Base-by-base conservation (phyloP, 2,329 filamentous ascomycete genomes). In the Diaporthe helianthi region DNA sequence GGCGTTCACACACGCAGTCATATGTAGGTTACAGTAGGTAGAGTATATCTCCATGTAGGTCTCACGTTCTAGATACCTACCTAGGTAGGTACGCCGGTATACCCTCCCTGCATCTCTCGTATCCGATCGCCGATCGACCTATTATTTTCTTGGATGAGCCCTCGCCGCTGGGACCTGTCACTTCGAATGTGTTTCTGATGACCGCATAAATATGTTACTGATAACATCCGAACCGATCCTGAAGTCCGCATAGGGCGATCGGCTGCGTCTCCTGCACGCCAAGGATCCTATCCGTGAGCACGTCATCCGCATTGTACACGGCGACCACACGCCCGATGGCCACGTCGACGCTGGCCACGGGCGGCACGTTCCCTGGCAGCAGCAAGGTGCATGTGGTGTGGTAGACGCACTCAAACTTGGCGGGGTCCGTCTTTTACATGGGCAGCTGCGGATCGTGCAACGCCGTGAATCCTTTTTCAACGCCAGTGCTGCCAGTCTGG, bases 151-250 rank as follows among this genome's bases (percentile, higher is more conserved):
- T 69, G 3, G 29, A 5, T 15, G 51, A 71, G 0, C 74, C 74
- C 51, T 74, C 55, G 17, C 52, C 46, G 49, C 69, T 66, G 4
- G 84, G 84, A 69, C 85, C 82, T 4, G 79, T 76, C 87, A 90
- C 90, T 60, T 89, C 86, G 77, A 90, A 90, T 1, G 84, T 83
- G 26, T 86, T 82, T 64, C 79, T 78, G 2, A 89, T 79, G 13
- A 86, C 85, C 1, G 84, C 80, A 78, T 89, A n/a, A n/a, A n/a
- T n/a, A n/a, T n/a, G n/a, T n/a, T n/a, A 90, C 75, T 89, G 81
- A 73, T 85, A 86, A 75, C 90, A 90, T 19, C 87, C 87, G 74
- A 84, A 88, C 31, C 88, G 77, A n/a, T n/a, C n/a, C n/a, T n/a
- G n/a, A n/a, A n/a, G n/a, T n/a, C n/a, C n/a, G n/a, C n/a, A n/a